These are phyloP conservation scores for Candida hungchunana DNA, from an alignment of 805 yeast genomes.

Conservation along the genomic window DNA sequence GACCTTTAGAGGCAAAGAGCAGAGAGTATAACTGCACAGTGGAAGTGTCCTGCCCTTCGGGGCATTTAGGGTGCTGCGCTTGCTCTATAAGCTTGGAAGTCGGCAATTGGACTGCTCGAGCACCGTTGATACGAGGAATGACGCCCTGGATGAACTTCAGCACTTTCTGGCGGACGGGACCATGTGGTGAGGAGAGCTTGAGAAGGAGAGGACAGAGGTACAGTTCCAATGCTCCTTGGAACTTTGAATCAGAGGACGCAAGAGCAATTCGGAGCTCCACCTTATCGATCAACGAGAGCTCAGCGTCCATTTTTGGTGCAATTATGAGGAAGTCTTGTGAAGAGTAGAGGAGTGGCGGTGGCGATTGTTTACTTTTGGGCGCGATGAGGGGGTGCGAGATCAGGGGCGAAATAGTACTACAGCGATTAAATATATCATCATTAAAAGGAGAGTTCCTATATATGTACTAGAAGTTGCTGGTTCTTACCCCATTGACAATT, in stretches of 20 bases:
- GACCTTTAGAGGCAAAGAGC: conserved; percentile 62
- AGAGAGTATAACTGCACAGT: conserved; percentile 59
- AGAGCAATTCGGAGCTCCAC: conserved; percentile 81
- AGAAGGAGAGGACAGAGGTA: conserved; percentile 76
- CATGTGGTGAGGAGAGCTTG: conserved; percentile 70
- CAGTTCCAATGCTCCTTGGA: conserved; percentile 52
- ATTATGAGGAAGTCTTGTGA: no score
- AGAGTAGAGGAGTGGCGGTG: conserved; percentile 9
- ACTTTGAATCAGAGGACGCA: conserved; percentile 61
- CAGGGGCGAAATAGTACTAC: no score
- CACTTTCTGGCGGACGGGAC: conserved; percentile 62
- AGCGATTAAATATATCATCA: not conserved
- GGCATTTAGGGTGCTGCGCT: conserved; percentile 50
- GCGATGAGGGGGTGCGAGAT: no score
- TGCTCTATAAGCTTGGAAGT: conserved; percentile 58
- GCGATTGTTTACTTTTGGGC: conserved; percentile 4
- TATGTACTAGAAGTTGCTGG: not conserved
- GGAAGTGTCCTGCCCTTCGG: conserved; percentile 30
- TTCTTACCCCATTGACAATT: conserved; percentile 14
- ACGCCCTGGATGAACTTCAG: conserved; percentile 63
- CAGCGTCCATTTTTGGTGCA: conserved; percentile 34
- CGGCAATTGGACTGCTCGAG: conserved; percentile 57
- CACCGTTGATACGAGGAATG: conserved; percentile 59
- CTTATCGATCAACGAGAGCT: conserved; percentile 59
- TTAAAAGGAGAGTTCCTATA: not conserved